A percentile compares a stretch with the other conserved stretches of the same genome.
Conservation (phyloP, 2,329 filamentous ascomycete species). For the Cadophora sp. region DNA sequence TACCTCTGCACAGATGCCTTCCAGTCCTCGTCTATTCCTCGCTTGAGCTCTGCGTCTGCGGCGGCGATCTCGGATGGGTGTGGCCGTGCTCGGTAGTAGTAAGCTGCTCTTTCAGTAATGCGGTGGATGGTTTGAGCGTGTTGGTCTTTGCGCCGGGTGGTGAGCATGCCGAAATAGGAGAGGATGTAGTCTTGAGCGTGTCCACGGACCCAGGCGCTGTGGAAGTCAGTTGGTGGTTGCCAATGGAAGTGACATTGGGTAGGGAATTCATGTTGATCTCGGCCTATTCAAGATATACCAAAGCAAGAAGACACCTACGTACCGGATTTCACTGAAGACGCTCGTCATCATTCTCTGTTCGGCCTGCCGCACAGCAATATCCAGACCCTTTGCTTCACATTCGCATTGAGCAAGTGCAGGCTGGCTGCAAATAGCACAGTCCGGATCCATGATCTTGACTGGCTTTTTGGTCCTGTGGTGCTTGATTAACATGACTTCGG, state of each 20-base stretch:
- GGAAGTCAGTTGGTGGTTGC: slow-evolving; percentile 12
- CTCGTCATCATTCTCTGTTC: slow-evolving; percentile 68
- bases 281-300: background rate
- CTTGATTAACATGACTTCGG: slow-evolving; percentile 42
- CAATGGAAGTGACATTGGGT: background rate
- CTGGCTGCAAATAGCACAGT: slow-evolving; percentile 70
- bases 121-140: slow-evolving; percentile 63
- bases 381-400: slow-evolving; percentile 70
- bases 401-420: slow-evolving; percentile 66
- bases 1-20: slow-evolving; percentile 76
- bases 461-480: slow-evolving; percentile 42
- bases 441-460: slow-evolving; percentile 69
- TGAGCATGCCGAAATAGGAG: slow-evolving; percentile 67
- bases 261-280: background rate
- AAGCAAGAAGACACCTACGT: slow-evolving; percentile 37
- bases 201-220: slow-evolving; percentile 67
- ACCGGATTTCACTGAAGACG: slow-evolving; percentile 70
- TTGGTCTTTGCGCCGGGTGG: slow-evolving; percentile 63
- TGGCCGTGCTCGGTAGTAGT: slow-evolving; percentile 63
- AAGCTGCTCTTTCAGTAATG: slow-evolving; percentile 60
- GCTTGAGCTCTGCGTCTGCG: slow-evolving; percentile 71
- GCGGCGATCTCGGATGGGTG: slow-evolving; percentile 68
- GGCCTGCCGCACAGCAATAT: slow-evolving; percentile 67
- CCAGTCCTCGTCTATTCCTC: slow-evolving; percentile 82
- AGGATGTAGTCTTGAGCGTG: slow-evolving; percentile 74